A percentile compares a stretch with the other conserved stretches of the same genome.
These are phyloP conservation scores for Ogataea kodamae DNA, from an alignment of 805 yeast species.

Conservation along the genomic window DNA sequence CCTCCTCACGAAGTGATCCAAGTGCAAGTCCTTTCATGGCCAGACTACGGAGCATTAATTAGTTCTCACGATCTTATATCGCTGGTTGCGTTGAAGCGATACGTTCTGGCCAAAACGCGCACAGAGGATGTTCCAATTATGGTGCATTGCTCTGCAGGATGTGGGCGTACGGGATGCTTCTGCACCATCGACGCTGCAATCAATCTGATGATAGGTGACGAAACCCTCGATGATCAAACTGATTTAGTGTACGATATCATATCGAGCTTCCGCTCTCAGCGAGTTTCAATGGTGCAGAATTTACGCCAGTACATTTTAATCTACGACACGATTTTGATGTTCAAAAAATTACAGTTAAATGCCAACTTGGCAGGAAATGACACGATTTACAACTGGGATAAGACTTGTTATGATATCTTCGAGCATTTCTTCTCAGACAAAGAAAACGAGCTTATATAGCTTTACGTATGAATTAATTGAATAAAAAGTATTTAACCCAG, in stretches of 20 bases:
- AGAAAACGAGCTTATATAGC: slow-evolving; percentile 7
- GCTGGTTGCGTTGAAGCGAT: slow-evolving; percentile 41
- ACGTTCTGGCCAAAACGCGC: slow-evolving; percentile 18
- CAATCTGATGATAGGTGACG: slow-evolving; percentile 32
- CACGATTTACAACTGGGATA: slow-evolving; percentile 15
- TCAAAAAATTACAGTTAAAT: slow-evolving; percentile 20
- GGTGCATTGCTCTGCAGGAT: slow-evolving; percentile 95
- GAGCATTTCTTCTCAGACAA: slow-evolving; percentile 18
- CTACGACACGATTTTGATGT: slow-evolving; percentile 40
- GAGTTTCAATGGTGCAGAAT: slow-evolving; percentile 59
- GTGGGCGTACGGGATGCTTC: slow-evolving; percentile 93
- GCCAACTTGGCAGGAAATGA: slow-evolving; percentile 7
- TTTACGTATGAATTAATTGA: no score
- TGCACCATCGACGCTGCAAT: slow-evolving; percentile 64
- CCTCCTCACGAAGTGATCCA: slow-evolving; percentile 55
- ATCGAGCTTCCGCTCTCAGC: slow-evolving; percentile 45
- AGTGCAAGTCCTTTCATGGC: slow-evolving; percentile 78
- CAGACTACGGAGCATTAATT: slow-evolving; percentile 67
- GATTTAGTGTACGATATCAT: slow-evolving; percentile 48
- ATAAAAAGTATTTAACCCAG: slow-evolving; percentile 37
- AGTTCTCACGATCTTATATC: slow-evolving; percentile 56
- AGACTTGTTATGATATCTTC: slow-evolving; percentile 12
- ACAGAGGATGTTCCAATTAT: slow-evolving; percentile 45
- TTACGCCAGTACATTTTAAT: slow-evolving; percentile 50
- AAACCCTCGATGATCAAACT: slow-evolving; percentile 12